Conservation (phyloP, 129 eudicot genomes). For the Artemisia annua region DNA sequence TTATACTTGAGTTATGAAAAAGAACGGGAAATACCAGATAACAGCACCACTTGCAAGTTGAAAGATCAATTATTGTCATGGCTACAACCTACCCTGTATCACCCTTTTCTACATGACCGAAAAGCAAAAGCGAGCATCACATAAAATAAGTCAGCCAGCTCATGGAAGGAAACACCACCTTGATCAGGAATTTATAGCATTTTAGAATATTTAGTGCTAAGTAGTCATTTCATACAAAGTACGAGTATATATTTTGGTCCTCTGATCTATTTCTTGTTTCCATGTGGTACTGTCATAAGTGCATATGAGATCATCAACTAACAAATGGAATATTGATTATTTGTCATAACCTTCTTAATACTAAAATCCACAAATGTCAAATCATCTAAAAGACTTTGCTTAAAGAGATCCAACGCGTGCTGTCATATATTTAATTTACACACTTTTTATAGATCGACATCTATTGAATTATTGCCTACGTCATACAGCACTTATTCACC, state of each 20-base stretch:
- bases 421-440: not conserved
- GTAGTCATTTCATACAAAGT: no score
- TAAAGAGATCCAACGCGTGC: constrained; percentile 17
- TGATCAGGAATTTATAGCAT: constrained; percentile 8
- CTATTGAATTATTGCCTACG: not conserved
- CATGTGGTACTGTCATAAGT: not conserved
- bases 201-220: not conserved
- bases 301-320: not conserved
- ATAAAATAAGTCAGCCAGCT: no score
- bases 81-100: no score
- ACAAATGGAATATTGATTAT: not conserved
- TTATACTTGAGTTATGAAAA: no score
- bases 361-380: not conserved
- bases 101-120: no score
- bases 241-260: no score
- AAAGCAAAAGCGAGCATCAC: no score
- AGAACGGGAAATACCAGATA: not conserved
- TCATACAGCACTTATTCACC: constrained; percentile 18
- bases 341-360: not conserved
- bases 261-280: constrained; percentile 16
- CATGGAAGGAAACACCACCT: not conserved
- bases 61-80: not conserved
- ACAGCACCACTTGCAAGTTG: not conserved
- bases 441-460: constrained; percentile 7
- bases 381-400: constrained; percentile 8